Base-by-base conservation (phyloP, 164 flowering plant genomes). In the Kingdonia uniflora region DNA sequence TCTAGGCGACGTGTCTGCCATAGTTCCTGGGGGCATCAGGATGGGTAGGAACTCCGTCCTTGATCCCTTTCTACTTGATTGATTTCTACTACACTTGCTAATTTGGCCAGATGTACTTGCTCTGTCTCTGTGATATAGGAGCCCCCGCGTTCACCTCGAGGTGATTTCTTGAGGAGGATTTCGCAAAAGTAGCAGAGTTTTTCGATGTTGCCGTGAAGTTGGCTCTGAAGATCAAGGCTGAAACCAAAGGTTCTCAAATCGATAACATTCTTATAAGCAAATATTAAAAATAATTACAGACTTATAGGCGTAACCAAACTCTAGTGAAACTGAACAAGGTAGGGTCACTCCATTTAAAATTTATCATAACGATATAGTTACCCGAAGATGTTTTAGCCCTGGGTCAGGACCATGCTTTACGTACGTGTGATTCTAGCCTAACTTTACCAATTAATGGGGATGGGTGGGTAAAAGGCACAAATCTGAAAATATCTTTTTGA, bases 21-120 rank as follows among this genome's bases (percentile, higher is more conserved):
- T 94, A 97, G 96, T 89, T 69, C 99, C 99, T 71, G 99, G 99
- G 62, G 99, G 99, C 75, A 94, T 94, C 67, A 74, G 97, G 49
- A 94, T 94, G 95, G 99, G 99, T 92, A 76, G 29, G 59, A 24
- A 14, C 51, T 41, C 49, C 42, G 14, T 47, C n/a, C 29, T 47
- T n/a, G 17, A 23, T 20, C 16, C 14, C 21, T 13, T 41, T 50
- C 13, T 22, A 29, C 43, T 38, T 16, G 10, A 11, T 14, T 44
- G 2, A 44, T 44, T 2, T 44, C 22, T 44, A 21, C 5, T 29
- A 29, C 35, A 8, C 12, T 14, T 41, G 11, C 17, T 16, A 41
- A 16, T 14, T 10, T 41, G 44, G 17, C 44, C 4, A 14, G n/a
- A 14, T 41, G 17, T 41, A 49, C 29, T n/a, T 25, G 38, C 43